Conservation (phyloP, 768 basidiomycete genomes). For the Termitomyces sp. region DNA sequence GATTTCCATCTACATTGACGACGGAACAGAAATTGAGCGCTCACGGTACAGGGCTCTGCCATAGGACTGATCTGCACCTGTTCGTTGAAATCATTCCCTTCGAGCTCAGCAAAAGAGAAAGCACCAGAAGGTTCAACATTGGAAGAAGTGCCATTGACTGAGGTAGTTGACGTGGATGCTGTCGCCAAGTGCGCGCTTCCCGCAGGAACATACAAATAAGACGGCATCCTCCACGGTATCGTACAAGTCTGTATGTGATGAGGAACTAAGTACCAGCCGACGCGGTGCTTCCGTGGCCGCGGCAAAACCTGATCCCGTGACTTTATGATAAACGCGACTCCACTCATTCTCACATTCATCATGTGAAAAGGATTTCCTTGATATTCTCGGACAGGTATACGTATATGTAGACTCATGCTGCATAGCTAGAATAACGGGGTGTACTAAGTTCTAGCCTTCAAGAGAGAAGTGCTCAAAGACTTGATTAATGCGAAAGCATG, state of each 20-base stretch:
- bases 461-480: not conserved
- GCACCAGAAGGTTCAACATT: slow-evolving; percentile 15
- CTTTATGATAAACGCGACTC: not conserved
- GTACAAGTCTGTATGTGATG: not conserved
- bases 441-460: not conserved
- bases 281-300: not conserved
- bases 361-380: too few relatives aligned
- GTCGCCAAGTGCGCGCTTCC: slow-evolving; percentile 15
- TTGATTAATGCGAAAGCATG: not conserved
- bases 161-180: slow-evolving; percentile 19
- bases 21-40: not conserved
- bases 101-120: slow-evolving; percentile 36
- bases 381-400: not conserved
- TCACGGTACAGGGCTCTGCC: not conserved
- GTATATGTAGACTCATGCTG: not conserved
- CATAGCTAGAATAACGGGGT: not conserved
- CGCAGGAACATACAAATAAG: slow-evolving; percentile 14
- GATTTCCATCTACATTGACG: slow-evolving; percentile 48
- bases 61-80: slow-evolving; percentile 30
- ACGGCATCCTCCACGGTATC: slow-evolving; percentile 14
- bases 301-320: slow-evolving; percentile 9
- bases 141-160: slow-evolving; percentile 17
- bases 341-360: too few relatives aligned
- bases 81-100: slow-evolving; percentile 38
- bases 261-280: not conserved